Evolutionary conservation across 2,329 filamentous ascomycete genomes (phyloP).

Genomic region (Geoglossum cookeanum): DNA sequence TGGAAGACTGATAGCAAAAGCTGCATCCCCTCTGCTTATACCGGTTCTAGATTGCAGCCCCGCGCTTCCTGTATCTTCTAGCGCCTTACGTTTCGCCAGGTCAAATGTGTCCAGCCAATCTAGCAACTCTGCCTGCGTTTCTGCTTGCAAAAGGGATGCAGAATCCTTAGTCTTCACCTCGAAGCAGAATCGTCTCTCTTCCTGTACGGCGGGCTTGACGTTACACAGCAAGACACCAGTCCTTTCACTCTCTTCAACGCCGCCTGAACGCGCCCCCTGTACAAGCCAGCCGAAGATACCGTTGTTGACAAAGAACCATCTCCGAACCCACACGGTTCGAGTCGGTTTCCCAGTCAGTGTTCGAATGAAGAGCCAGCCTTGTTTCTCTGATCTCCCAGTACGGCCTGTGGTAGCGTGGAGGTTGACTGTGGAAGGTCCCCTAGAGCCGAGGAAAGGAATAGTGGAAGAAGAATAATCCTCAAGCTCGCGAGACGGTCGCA

Average conservation of each 20-base stretch:
- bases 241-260: conserved; percentile 88
- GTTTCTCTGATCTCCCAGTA: conserved; percentile 48
- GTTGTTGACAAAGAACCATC: conserved; percentile 92
- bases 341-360: conserved; percentile 74
- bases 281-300: conserved; percentile 92
- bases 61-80: conserved; percentile 43
- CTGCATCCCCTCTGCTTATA: conserved; percentile 38
- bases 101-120: conserved; percentile 93
- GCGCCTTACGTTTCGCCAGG: conserved; percentile 75
- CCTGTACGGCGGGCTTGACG: conserved; percentile 72
- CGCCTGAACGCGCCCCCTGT: conserved; percentile 57
- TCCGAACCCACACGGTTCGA: conserved; percentile 68
- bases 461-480: conserved; percentile 86
- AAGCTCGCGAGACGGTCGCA: conserved; percentile 72
- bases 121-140: conserved; percentile 79
- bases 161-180: conserved; percentile 96
- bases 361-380: conserved; percentile 81
- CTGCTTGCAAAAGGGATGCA: conserved; percentile 74
- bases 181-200: conserved; percentile 91
- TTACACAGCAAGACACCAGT: conserved; percentile 90
- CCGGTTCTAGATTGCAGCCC: conserved; percentile 26
- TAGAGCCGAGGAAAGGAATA: conserved; percentile 62
- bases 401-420: conserved; percentile 17
- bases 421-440: conserved; percentile 40
- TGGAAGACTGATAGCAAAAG: conserved; percentile 82